Percentiles rank a stretch among this genome's conserved stretches.
Conservation (phyloP, 192 early-diverging fungal species). For the Geosiphon pyriformis region DNA sequence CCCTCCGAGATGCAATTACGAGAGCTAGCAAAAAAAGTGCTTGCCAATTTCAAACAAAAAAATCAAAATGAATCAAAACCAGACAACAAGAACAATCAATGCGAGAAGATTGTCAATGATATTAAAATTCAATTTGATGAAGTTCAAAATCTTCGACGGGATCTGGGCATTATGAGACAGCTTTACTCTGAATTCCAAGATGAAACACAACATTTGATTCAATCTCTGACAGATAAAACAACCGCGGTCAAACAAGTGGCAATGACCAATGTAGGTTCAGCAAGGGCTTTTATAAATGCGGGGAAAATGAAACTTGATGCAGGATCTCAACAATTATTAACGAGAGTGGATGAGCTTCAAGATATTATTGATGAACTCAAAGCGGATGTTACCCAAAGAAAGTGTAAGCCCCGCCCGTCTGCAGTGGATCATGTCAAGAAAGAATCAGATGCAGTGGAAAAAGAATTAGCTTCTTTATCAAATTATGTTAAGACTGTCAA, state of each 20-base stretch:
- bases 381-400: slow-evolving; percentile 64
- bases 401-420: slow-evolving; percentile 51
- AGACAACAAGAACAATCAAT: background rate
- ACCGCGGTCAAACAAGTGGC: slow-evolving; percentile 32
- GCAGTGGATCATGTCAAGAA: slow-evolving; percentile 49
- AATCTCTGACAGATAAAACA: slow-evolving; percentile 37
- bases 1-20: background rate
- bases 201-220: slow-evolving; percentile 37
- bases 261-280: slow-evolving; percentile 28
- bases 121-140: slow-evolving; percentile 39
- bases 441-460: slow-evolving; percentile 45
- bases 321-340: slow-evolving; percentile 42
- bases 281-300: slow-evolving; percentile 50
- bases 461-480: slow-evolving; percentile 50
- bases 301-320: slow-evolving; percentile 54
- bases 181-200: slow-evolving; percentile 47
- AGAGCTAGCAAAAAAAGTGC: slow-evolving; percentile 22
- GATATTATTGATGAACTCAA: slow-evolving; percentile 67
- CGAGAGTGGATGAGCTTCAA: slow-evolving; percentile 60
- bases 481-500: slow-evolving; percentile 56
- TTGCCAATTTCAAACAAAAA: slow-evolving; percentile 26
- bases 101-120: slow-evolving; percentile 26
- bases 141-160: slow-evolving; percentile 43
- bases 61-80: background rate
- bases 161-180: slow-evolving; percentile 44